Conservation (phyloP, 1,284 basidiomycete species). For the Athelia sp. region DNA sequence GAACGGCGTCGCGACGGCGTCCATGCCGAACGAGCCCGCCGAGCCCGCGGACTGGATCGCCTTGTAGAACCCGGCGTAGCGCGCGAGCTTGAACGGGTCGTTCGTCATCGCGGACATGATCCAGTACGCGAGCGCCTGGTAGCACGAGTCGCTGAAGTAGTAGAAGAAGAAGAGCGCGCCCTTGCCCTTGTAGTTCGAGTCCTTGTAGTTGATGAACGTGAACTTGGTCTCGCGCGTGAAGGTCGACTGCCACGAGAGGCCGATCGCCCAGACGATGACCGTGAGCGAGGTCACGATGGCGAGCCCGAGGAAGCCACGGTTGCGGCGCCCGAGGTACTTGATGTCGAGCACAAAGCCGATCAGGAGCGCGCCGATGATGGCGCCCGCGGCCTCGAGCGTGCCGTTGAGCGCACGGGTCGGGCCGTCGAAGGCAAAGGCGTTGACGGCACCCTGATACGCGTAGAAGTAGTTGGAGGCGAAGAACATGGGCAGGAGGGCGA, state of each 20-base stretch:
- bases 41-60: conserved; percentile 34
- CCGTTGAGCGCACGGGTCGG: conserved; percentile 37
- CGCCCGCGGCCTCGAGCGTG: conserved; percentile 33
- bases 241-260: conserved; percentile 30
- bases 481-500: conserved; percentile 65
- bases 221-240: conserved; percentile 21
- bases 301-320: conserved; percentile 35
- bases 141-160: conserved; percentile 32
- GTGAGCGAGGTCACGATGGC: conserved; percentile 26
- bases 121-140: conserved; percentile 47
- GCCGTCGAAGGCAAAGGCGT: conserved; percentile 31
- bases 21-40: conserved; percentile 42
- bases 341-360: conserved; percentile 37
- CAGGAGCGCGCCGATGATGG: conserved; percentile 36
- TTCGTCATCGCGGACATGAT: conserved; percentile 59
- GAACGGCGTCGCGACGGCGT: conserved; percentile 34
- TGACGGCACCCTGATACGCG: conserved; percentile 51
- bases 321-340: conserved; percentile 27
- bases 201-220: conserved; percentile 28
- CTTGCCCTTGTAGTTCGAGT: conserved; percentile 25
- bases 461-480: conserved; percentile 78
- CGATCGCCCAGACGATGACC: conserved; percentile 32
- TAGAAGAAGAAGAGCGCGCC: conserved; percentile 37
- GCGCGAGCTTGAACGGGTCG: conserved; percentile 51
- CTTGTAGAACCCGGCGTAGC: conserved; percentile 41